phyloP scores from a whole-genome alignment of 768 basidiomycete species.

The Terana coerulea region DNA sequence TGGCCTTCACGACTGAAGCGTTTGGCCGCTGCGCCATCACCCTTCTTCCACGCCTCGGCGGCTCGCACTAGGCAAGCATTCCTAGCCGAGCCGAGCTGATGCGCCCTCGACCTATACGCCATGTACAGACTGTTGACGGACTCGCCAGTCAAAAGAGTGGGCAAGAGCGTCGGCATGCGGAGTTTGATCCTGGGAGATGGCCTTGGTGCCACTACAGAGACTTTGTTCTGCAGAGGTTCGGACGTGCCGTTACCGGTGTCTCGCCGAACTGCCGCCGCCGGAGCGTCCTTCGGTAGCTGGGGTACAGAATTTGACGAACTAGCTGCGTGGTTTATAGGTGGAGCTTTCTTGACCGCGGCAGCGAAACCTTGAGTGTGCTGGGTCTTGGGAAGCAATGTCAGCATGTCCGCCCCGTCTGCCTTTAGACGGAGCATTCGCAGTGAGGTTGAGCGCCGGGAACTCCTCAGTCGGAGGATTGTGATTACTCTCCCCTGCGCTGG shows the following conservation, averaged over 20 bases:
- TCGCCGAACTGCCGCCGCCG: conserved; percentile 45
- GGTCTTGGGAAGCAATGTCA: conserved; percentile 57
- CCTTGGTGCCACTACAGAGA: conserved; percentile 71
- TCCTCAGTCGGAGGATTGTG: conserved; percentile 51
- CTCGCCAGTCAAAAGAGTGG: conserved; percentile 86
- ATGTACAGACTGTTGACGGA: conserved; percentile 80
- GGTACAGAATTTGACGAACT: conserved; percentile 17
- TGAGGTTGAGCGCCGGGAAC: conserved; percentile 58
- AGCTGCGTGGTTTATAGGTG: conserved; percentile 25
- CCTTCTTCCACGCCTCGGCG: conserved; percentile 93
- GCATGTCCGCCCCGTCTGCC: conserved; percentile 38
- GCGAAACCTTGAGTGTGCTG: conserved; percentile 87
- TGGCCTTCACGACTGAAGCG: conserved; percentile 92
- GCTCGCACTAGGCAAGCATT: conserved; percentile 94
- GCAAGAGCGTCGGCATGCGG: conserved; percentile 77
- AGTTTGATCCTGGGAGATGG: conserved; percentile 85
- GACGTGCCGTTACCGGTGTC: conserved; percentile 57
- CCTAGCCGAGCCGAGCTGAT: conserved; percentile 89
- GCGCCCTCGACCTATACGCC: conserved; percentile 79
- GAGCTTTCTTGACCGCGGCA: conserved; percentile 77
- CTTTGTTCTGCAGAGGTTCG: conserved; percentile 60
- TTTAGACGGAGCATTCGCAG: conserved; percentile 40
- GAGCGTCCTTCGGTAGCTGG: conserved; percentile 28
- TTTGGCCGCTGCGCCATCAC: conserved; percentile 95
- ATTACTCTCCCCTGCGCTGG: conserved; percentile 35